phyloP scores from a whole-genome alignment of 768 basidiomycete genomes.

The Kwoniella bestiolae region DNA sequence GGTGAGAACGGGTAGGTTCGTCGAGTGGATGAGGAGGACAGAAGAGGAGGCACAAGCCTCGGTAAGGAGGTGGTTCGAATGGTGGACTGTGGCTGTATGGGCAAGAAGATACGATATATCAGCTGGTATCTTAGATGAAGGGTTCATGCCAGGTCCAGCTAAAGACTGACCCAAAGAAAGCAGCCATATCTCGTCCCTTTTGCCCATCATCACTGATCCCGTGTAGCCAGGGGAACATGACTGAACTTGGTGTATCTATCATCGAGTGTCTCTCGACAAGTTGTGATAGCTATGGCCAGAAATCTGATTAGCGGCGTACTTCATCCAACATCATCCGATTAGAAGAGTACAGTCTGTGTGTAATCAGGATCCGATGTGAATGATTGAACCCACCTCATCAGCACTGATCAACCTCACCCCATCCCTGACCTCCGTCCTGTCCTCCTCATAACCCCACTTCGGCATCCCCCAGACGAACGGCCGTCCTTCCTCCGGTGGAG shows the following conservation, averaged over 20 bases:
- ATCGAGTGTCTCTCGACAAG: conserved; percentile 47
- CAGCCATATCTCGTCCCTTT: conserved; percentile 49
- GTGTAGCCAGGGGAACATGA: conserved; percentile 57
- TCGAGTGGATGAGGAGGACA: conserved; percentile 49
- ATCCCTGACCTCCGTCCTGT: conserved; percentile 43
- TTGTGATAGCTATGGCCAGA: conserved; percentile 32
- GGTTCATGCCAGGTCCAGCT: neutral
- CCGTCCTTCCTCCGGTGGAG: conserved; percentile 26
- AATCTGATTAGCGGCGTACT: neutral
- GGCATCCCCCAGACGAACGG: conserved; percentile 51
- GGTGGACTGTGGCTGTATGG: conserved; percentile 38
- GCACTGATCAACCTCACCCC: conserved; percentile 46
- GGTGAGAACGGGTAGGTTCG: conserved; percentile 11
- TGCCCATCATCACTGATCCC: conserved; percentile 54
- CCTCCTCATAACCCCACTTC: conserved; percentile 48
- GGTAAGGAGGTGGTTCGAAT: conserved; percentile 53
- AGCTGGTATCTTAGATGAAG: neutral
- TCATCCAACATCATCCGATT: no score
- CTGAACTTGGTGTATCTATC: conserved; percentile 50
- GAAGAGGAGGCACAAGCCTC: conserved; percentile 49
- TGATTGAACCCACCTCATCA: conserved; percentile 38
- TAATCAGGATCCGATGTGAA: neutral
- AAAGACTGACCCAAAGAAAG: conserved; percentile 52
- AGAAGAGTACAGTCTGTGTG: no score
- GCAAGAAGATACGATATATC: conserved; percentile 1